Base-by-base conservation (phyloP, 331 rosid genomes). In the Saraca asoca region DNA sequence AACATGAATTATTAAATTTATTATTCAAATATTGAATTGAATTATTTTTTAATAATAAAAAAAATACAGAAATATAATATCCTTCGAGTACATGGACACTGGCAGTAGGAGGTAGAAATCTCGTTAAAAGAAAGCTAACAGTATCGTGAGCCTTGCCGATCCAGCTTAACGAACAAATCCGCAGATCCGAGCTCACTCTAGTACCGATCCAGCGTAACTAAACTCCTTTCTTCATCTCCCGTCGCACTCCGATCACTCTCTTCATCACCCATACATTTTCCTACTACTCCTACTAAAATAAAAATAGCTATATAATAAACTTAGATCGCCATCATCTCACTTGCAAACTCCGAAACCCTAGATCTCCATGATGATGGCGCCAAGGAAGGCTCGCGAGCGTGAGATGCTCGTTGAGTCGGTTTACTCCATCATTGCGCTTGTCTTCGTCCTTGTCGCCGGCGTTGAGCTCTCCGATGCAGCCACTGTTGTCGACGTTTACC, bases 401-500 rank as follows among this genome's bases (percentile, higher is more conserved):
- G 82, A 85, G 37, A 78, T 82, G 57, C 66, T 94, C 14, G 63
- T 78, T 58, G 98, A 94, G 55, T 81, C 94, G 1, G 7, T 84
- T 7, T 87, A 82, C 77, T 86, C 99, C 0, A 82, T 88, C 58
- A 71, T 94, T 66, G 96, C 95, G 5, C 84, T 90, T 11, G 74
- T 88, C 43, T 79, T 88, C 82, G 59, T 94, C 39, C 82, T 94
- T 45, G 77, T 94, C 24, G 91, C 96, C 38, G 90, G 95, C 75
- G 95, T 85, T 44, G 99, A 90, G 82, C 85, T 94, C 73, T 85
- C 97, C 51, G 96, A 91, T 82, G 97, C 88, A 66, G 99, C 97
- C 75, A 85, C 97, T 7, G 97, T 86, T 44, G 99, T 94, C 60
- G 99, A 94, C 35, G 99, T 94, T 37, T 94, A 90, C 77, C 90